Evolutionary conservation across 345 rosid species (phyloP), one percentile per base, ranked within the genome.

Genomic region (Pistacia atlantica): DNA sequence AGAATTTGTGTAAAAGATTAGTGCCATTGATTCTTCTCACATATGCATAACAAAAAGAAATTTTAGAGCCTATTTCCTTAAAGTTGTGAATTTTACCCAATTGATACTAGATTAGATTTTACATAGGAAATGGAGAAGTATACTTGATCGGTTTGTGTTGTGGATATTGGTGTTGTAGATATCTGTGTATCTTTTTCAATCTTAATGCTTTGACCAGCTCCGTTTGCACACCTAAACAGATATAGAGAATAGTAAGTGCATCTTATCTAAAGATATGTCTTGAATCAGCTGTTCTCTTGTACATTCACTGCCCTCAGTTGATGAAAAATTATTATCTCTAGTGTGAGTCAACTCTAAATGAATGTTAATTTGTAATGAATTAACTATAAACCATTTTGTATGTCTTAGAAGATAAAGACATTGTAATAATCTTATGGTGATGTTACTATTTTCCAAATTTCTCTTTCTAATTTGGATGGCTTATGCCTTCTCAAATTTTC

Each of bases 401-500:
- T 31, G 16, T 46, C 46, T n/a, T 72, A 75, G 66, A 51, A 61
- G 11, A 56, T 77, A 33, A 31, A 11, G 72, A 37, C 17, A 14
- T 76, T 77, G 60, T 46, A 42, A 64, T 33, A 20, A 42, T 75
- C 56, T 5, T 54, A 33, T 68, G 9, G 28, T 42, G 33, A n/a
- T 72, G 52, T 69, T 54, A 72, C 7, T 0, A 17, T 63, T 38
- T 38, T 28, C 61, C 16, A 55, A 22, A 65, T 59, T 84, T 64
- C n/a, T 20, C 58, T 69, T 8, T 70, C 56, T n/a, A 55, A 11
- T 42, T 42, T 65, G 25, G 65, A 45, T 31, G 68, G 69, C 46
- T 38, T 42, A 42, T 76, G 68, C 49, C 38, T 75, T 37, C 18
- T 78, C 63, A 59, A 37, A 35, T 64, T 78, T 74, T 31, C 58